These are phyloP conservation scores for Akanthomyces dipterigenus DNA, from an alignment of 2,329 filamentous ascomycete genomes.

Conservation along the genomic window DNA sequence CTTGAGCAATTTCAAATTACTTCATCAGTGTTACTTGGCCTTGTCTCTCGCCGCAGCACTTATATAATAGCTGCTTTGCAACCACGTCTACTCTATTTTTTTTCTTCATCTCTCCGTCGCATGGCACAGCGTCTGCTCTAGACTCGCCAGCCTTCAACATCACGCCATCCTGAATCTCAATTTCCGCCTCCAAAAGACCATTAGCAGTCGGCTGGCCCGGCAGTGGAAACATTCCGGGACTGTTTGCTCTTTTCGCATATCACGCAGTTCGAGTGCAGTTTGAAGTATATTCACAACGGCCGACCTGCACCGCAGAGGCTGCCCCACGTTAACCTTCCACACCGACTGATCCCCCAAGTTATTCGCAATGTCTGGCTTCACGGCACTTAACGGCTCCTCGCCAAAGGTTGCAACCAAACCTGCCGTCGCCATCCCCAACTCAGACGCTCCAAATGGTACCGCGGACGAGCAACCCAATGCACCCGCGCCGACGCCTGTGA, in stretches of 20 bases:
- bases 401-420: constrained; percentile 26
- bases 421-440: neutral
- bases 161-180: neutral
- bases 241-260: neutral
- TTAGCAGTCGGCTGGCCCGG: constrained; percentile 6
- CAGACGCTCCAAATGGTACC: neutral
- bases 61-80: neutral
- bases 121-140: neutral
- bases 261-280: neutral
- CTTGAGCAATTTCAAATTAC: neutral
- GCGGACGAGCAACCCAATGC: neutral
- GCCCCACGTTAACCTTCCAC: neutral
- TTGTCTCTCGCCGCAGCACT: neutral
- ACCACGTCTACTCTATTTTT: neutral
- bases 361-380: constrained; percentile 42
- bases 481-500: neutral
- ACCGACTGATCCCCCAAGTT: neutral
- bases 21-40: neutral
- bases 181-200: neutral
- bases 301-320: neutral
- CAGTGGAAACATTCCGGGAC: neutral
- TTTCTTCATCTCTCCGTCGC: neutral
- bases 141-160: neutral
- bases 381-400: constrained; percentile 44
- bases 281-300: neutral